Percentiles rank a stretch among this genome's conserved stretches.
These are phyloP conservation scores for Erodium maritimum DNA, from an alignment of 345 rosid genomes.

Conservation along the genomic window DNA sequence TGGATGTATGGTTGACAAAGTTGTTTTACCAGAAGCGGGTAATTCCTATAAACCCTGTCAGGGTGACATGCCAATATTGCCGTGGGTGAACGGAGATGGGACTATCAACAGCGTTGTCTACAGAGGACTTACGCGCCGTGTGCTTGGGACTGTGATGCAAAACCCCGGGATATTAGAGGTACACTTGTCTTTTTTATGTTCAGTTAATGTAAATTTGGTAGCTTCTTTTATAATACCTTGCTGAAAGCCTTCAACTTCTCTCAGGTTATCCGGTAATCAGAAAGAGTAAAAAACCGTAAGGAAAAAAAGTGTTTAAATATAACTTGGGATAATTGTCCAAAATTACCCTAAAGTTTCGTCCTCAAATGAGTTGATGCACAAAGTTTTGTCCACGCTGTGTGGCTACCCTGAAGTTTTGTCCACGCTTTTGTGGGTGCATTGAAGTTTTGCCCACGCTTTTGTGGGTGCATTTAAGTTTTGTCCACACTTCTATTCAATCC, in stretches of 20 bases:
- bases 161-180: constrained; percentile 88
- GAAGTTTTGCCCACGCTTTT: no score
- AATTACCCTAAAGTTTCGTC: no score
- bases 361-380: no score
- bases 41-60: constrained; percentile 16
- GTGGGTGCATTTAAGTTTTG: no score
- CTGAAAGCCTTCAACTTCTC: background rate
- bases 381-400: no score
- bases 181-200: constrained; percentile 15
- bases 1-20: constrained; percentile 16
- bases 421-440: no score
- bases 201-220: background rate
- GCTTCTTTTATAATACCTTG: background rate
- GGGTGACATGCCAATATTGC: constrained; percentile 48
- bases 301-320: no score
- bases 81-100: constrained; percentile 94
- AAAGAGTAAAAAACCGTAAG: no score
- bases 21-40: constrained; percentile 2
- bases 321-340: no score
- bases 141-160: constrained; percentile 81
- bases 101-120: constrained; percentile 51
- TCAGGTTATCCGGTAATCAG: no score
- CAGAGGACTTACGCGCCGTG: constrained; percentile 65
- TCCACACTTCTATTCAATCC: no score
- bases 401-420: no score